Conservation (phyloP, 2,329 filamentous ascomycete species). For the Apiospora aurea region DNA sequence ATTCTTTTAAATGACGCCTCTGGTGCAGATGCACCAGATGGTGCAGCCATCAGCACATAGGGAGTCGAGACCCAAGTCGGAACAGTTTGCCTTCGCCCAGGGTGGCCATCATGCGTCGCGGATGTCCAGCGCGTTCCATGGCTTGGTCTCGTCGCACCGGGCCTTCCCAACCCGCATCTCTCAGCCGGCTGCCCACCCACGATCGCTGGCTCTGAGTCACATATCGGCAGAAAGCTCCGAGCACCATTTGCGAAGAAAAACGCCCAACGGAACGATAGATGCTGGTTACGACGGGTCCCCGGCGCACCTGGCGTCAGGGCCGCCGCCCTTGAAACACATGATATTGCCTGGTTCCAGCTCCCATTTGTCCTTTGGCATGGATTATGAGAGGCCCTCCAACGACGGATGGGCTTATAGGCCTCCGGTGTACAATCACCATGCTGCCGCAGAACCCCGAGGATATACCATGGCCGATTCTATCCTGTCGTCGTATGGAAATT, state of each 20-base stretch:
- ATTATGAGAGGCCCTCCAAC: conserved; percentile 32
- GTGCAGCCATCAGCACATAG: conserved; percentile 53
- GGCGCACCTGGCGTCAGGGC: conserved; percentile 73
- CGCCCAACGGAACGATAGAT: conserved; percentile 90
- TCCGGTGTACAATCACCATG: conserved; percentile 26
- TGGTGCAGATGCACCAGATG: conserved; percentile 59
- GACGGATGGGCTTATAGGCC: conserved; percentile 36
- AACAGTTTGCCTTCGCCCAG: conserved; percentile 39
- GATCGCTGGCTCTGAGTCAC: conserved; percentile 35
- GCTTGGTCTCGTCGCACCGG: conserved; percentile 37
- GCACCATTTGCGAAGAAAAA: conserved; percentile 88
- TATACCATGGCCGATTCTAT: conserved; percentile 30
- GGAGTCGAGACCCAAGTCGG: conserved; percentile 37
- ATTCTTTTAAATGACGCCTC: conserved; percentile 53
- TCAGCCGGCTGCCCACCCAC: conserved; percentile 38
- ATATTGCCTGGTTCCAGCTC: conserved; percentile 67
- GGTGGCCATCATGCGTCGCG: conserved; percentile 33
- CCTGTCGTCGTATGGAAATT: conserved; percentile 29
- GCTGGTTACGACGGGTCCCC: conserved; percentile 90
- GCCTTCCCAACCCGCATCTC: conserved; percentile 47
- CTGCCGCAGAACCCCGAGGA: conserved; percentile 29
- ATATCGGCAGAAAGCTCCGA: conserved; percentile 56
- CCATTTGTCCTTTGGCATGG: conserved; percentile 37
- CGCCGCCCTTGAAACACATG: conserved; percentile 84
- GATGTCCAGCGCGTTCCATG: conserved; percentile 27